Evolutionary conservation across 2,329 filamentous ascomycete genomes (phyloP).

Genomic region (Cladosporium sp.): DNA sequence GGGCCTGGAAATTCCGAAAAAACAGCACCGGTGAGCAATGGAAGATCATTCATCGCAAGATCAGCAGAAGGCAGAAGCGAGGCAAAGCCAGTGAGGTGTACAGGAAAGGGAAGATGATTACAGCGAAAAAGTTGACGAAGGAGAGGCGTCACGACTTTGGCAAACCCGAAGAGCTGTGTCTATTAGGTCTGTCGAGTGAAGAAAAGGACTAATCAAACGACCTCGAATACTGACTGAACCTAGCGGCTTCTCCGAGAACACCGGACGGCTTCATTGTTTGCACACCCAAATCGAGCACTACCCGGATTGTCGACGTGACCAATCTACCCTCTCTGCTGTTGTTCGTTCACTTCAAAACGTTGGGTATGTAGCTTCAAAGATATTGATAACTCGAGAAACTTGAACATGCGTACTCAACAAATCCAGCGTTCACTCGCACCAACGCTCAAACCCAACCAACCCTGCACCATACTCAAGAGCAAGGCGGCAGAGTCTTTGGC

Average conservation of each 20-base stretch:
- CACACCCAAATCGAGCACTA: too few relatives aligned
- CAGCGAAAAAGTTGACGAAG: neutral
- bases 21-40: neutral
- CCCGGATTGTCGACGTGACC: neutral
- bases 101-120: neutral
- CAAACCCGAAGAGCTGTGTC: too few relatives aligned
- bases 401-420: too few relatives aligned
- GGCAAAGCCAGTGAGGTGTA: neutral
- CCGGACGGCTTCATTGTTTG: too few relatives aligned
- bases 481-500: too few relatives aligned
- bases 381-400: too few relatives aligned
- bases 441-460: too few relatives aligned
- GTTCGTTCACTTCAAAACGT: too few relatives aligned
- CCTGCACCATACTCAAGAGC: too few relatives aligned
- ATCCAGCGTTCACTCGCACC: too few relatives aligned
- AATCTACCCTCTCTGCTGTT: neutral
- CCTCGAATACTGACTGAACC: neutral
- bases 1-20: slow-evolving; percentile 1
- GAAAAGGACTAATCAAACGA: neutral
- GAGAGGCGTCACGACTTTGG: neutral
- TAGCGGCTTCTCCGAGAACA: neutral
- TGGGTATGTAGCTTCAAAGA: too few relatives aligned
- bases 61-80: neutral
- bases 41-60: neutral
- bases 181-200: too few relatives aligned